Conservation (phyloP, 2,329 filamentous ascomycete species). For the Hortaea werneckii region DNA sequence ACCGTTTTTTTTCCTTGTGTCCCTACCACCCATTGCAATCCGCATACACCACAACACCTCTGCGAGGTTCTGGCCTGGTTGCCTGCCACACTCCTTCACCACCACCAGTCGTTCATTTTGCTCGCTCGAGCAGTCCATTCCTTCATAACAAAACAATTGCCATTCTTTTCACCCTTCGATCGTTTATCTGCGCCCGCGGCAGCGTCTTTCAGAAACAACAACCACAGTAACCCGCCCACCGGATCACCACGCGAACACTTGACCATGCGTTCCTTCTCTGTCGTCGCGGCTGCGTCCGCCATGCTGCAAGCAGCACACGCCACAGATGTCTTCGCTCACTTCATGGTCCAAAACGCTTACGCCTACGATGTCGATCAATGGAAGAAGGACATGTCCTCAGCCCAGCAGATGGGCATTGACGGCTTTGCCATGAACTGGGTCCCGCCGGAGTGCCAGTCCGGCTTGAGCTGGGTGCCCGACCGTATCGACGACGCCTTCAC, state of each 20-base stretch:
- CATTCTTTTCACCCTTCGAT: not conserved
- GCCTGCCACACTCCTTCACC: constrained; percentile 16
- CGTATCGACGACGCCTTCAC: constrained; percentile 28
- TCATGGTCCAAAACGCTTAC: constrained; percentile 28
- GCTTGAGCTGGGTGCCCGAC: constrained; percentile 24
- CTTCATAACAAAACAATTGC: constrained; percentile 6
- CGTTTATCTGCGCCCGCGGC: not conserved
- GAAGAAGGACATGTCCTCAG: constrained; percentile 24
- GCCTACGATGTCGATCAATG: constrained; percentile 25
- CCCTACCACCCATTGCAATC: not conserved
- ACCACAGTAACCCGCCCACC: too few species aligned
- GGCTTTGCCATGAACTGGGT: constrained; percentile 30
- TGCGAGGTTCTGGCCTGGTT: constrained; percentile 20
- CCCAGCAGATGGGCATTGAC: constrained; percentile 26
- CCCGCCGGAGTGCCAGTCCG: constrained; percentile 24
- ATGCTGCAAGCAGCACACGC: constrained; percentile 19
- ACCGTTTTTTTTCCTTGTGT: not conserved
- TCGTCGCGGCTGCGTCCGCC: constrained; percentile 14
- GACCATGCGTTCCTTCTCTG: constrained; percentile 1
- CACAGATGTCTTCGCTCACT: constrained; percentile 26
- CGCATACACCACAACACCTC: constrained; percentile 16
- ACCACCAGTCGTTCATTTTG: constrained; percentile 13
- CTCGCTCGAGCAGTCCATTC: constrained; percentile 14
- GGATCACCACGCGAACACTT: not conserved
- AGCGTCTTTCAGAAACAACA: not conserved